phyloP scores from a whole-genome alignment of 768 basidiomycete genomes.

The Epithele typhae region DNA sequence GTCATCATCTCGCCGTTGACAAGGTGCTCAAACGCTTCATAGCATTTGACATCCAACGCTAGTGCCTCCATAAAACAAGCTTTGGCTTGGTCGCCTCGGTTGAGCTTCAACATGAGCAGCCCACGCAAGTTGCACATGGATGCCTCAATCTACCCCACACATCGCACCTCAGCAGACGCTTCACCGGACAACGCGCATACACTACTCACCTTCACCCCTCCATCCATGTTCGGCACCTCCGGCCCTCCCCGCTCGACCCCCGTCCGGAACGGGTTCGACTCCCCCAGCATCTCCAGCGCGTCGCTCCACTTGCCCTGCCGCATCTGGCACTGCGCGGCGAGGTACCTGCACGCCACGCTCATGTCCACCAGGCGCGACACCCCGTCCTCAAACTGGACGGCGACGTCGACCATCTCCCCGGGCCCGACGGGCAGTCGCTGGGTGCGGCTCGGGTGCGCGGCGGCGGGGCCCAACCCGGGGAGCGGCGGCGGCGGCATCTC shows the following conservation, averaged over 20 bases:
- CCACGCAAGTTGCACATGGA: slow-evolving; percentile 96
- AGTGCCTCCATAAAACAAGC: slow-evolving; percentile 95
- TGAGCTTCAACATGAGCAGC: slow-evolving; percentile 89
- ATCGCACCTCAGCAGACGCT: neutral
- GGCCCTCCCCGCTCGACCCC: slow-evolving; percentile 65
- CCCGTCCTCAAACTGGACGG: slow-evolving; percentile 57
- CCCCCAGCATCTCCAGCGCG: slow-evolving; percentile 89
- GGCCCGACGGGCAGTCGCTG: slow-evolving; percentile 61
- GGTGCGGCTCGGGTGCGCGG: slow-evolving; percentile 23
- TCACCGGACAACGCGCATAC: neutral
- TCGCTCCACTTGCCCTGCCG: slow-evolving; percentile 89
- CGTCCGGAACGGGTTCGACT: slow-evolving; percentile 82
- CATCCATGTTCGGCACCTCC: slow-evolving; percentile 77
- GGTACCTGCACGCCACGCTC: slow-evolving; percentile 93
- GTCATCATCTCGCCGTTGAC: slow-evolving; percentile 95
- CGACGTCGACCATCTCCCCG: slow-evolving; percentile 65
- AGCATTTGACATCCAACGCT: slow-evolving; percentile 93
- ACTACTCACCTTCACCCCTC: slow-evolving; percentile 80
- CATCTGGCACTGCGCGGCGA: slow-evolving; percentile 94
- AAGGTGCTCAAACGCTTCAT: slow-evolving; percentile 90
- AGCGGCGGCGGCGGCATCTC: slow-evolving; percentile 29
- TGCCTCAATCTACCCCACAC: slow-evolving; percentile 72
- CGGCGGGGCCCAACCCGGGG: slow-evolving; percentile 1
- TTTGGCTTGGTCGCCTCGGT: slow-evolving; percentile 87
- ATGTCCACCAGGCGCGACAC: slow-evolving; percentile 85